A percentile compares a stretch with the other conserved stretches of the same genome.
These are phyloP conservation scores for Lentinula guzmanii DNA, from an alignment of 768 basidiomycete genomes.

Conservation along the genomic window DNA sequence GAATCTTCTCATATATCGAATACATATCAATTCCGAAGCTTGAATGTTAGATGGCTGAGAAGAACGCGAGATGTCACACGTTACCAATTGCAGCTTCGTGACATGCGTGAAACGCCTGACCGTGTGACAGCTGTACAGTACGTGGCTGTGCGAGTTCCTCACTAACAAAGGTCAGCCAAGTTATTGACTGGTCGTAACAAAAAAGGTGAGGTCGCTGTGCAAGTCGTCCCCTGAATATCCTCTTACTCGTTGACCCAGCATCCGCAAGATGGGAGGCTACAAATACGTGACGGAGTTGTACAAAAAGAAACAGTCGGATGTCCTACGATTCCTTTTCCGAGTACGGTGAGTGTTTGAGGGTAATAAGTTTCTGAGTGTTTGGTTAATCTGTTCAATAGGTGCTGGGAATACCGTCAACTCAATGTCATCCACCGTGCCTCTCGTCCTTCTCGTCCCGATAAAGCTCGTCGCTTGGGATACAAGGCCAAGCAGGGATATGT, in stretches of 20 bases:
- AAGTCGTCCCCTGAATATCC: background rate
- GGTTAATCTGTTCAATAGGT: constrained; percentile 37
- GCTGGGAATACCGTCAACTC: constrained; percentile 98
- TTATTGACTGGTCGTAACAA: background rate
- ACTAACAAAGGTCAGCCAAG: background rate
- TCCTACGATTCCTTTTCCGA: constrained; percentile 95
- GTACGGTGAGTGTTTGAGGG: constrained; percentile 62
- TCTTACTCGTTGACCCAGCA: background rate
- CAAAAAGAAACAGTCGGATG: constrained; percentile 98
- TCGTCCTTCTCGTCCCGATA: constrained; percentile 97
- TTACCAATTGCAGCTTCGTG: too few species aligned
- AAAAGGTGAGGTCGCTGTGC: background rate
- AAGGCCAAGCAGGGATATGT: constrained; percentile 99
- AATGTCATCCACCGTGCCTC: constrained; percentile 98
- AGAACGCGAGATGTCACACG: too few species aligned
- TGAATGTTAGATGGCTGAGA: too few species aligned
- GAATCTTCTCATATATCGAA: too few species aligned
- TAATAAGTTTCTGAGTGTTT: background rate
- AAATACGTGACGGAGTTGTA: constrained; percentile 96
- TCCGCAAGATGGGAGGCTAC: constrained; percentile 79
- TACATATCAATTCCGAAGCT: too few species aligned
- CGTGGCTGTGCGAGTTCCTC: background rate
- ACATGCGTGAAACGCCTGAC: background rate
- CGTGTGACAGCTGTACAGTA: background rate
- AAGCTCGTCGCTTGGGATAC: constrained; percentile 97